Evolutionary conservation across 352 stramenopile genomes (phyloP).

Genomic region (Globisporangium nagaii): DNA sequence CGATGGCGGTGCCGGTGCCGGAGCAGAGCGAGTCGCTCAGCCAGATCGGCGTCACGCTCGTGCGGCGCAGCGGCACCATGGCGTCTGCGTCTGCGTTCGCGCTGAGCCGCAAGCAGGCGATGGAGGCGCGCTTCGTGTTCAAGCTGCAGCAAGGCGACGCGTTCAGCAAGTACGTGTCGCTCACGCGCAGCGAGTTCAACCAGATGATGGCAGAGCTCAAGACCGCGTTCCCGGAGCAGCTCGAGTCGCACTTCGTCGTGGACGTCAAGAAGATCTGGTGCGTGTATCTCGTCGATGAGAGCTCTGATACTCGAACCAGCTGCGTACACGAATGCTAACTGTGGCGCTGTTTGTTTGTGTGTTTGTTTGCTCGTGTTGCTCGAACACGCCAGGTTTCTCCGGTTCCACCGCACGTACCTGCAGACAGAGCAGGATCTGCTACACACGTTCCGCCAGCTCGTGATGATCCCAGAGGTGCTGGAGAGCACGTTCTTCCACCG

Average conservation of each 20-base stretch:
- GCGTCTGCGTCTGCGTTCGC: neutral
- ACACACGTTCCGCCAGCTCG: conserved; percentile 20
- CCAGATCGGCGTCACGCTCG: conserved; percentile 16
- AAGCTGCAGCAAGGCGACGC: conserved; percentile 10
- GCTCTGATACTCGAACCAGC: too few relatives aligned
- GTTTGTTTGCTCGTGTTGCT: neutral
- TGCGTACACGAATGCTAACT: too few relatives aligned
- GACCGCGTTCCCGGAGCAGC: conserved; percentile 12
- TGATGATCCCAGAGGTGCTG: conserved; percentile 23
- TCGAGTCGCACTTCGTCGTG: conserved; percentile 20
- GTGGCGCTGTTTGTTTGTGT: too few relatives aligned
- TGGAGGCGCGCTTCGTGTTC: conserved; percentile 4
- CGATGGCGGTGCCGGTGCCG: conserved; percentile 14
- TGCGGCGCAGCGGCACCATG: neutral
- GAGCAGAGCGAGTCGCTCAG: neutral
- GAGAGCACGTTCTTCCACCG: conserved; percentile 17
- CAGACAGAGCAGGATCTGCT: conserved; percentile 18
- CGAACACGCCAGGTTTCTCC: conserved; percentile 9
- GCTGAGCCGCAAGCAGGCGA: neutral
- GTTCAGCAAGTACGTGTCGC: conserved; percentile 14
- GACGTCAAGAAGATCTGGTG: conserved; percentile 18
- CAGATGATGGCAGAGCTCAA: conserved; percentile 12
- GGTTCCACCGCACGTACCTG: conserved; percentile 10
- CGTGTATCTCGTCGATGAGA: neutral
- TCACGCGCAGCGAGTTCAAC: conserved; percentile 13